Conservation (phyloP, 257 asterid species). For the Anisodus tanguticus region DNA sequence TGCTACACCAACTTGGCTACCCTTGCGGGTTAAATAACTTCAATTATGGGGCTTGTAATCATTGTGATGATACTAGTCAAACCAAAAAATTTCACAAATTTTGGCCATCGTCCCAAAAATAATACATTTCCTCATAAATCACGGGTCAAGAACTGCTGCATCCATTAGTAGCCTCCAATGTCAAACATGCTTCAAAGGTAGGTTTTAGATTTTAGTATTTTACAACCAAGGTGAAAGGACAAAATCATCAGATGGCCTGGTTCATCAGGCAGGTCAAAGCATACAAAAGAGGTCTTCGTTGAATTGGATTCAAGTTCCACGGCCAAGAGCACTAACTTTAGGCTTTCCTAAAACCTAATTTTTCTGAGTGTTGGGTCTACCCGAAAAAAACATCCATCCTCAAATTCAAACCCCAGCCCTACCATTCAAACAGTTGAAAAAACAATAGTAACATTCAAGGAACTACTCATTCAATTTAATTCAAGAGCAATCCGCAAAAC, state of each 20-base stretch:
- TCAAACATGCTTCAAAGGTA: too few species aligned
- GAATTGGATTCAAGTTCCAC: background rate
- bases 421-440: background rate
- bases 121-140: background rate
- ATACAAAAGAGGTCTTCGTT: background rate
- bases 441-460: background rate
- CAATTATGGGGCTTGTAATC: too few species aligned
- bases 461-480: constrained; percentile 9
- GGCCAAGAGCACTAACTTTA: background rate
- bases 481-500: background rate
- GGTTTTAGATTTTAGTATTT: background rate
- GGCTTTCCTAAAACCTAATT: background rate
- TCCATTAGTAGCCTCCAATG: background rate
- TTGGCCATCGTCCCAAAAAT: background rate
- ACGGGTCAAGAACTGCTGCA: background rate
- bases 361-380: background rate
- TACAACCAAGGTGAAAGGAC: too few species aligned
- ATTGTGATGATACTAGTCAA: background rate
- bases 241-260: too few species aligned
- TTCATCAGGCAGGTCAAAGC: background rate
- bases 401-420: background rate
- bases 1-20: too few species aligned
- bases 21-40: too few species aligned
- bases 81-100: background rate
- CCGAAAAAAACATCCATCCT: background rate